Evolutionary conservation across 805 yeast species (phyloP).

Genomic region (Candida sithepensis): DNA sequence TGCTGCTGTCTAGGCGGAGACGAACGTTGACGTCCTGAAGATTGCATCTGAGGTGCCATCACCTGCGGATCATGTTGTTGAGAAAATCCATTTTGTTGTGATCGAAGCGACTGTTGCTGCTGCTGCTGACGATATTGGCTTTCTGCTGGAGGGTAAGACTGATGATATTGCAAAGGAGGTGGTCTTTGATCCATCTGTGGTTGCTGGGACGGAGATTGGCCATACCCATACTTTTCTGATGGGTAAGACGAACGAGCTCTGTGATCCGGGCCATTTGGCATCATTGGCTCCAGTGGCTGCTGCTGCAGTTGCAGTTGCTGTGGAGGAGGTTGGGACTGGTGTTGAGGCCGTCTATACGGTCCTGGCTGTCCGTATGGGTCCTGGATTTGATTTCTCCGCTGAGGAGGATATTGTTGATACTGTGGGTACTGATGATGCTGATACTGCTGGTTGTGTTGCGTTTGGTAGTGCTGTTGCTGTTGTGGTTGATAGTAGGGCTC

Average conservation of each 20-base stretch:
- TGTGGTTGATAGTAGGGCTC: slow-evolving; percentile 3
- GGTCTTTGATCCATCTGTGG: not conserved
- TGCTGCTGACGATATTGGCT: not conserved
- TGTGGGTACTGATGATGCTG: slow-evolving; percentile 3
- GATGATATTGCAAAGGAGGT: not conserved
- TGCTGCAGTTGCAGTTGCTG: not conserved
- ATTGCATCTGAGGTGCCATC: too few species aligned
- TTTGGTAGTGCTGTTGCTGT: not conserved
- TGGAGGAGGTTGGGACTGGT: not conserved
- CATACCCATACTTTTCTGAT: not conserved
- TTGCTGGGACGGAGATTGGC: not conserved
- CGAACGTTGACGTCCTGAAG: not conserved
- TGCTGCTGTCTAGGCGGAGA: slow-evolving; percentile 1
- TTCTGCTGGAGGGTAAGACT: not conserved
- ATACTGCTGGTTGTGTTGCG: slow-evolving; percentile 3
- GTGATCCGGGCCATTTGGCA: not conserved
- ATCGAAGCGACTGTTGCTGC: not conserved
- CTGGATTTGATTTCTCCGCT: not conserved
- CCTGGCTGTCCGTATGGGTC: not conserved
- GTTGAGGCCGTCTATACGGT: not conserved
- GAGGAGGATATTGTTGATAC: slow-evolving; percentile 1
- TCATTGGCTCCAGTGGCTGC: not conserved
- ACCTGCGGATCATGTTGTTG: too few species aligned
- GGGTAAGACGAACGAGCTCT: not conserved
- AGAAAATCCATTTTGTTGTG: not conserved